Percentiles rank a stretch among this genome's conserved stretches.
Conservation (phyloP, 2,329 filamentous ascomycete genomes). For the Curvularia lunata region DNA sequence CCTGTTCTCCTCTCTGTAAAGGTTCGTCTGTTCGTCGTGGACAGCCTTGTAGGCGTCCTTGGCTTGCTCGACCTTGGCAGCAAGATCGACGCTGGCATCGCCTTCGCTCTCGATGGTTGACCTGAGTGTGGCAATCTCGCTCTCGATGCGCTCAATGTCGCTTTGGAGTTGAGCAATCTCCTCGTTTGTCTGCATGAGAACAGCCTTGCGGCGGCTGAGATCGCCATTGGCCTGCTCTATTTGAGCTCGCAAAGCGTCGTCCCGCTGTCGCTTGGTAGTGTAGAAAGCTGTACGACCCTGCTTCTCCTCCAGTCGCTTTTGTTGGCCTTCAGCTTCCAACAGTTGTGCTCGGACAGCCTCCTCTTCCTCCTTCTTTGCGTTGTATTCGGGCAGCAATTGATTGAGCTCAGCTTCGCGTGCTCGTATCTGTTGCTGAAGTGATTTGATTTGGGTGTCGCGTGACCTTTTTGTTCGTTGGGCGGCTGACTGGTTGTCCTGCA, state of each 20-base stretch:
- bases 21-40: conserved; percentile 82
- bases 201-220: conserved; percentile 80
- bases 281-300: conserved; percentile 89
- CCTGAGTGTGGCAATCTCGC: conserved; percentile 73
- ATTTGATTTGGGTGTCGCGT: conserved; percentile 73
- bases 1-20: conserved; percentile 89
- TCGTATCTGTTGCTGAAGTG: conserved; percentile 75
- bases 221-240: conserved; percentile 80
- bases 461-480: conserved; percentile 74
- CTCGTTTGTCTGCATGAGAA: conserved; percentile 82
- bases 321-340: conserved; percentile 74
- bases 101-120: conserved; percentile 79
- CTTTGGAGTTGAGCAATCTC: conserved; percentile 75
- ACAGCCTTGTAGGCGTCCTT: conserved; percentile 80
- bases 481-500: conserved; percentile 81
- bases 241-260: conserved; percentile 79
- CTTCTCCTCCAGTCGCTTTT: conserved; percentile 85
- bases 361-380: conserved; percentile 75
- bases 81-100: conserved; percentile 73
- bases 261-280: conserved; percentile 84
- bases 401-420: conserved; percentile 78
- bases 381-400: conserved; percentile 77
- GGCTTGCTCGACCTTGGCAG: conserved; percentile 75
- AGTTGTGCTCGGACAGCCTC: conserved; percentile 72
- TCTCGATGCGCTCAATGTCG: conserved; percentile 74